Conservation (phyloP, 2,329 filamentous ascomycete genomes). For the Trichophyton rubrum region DNA sequence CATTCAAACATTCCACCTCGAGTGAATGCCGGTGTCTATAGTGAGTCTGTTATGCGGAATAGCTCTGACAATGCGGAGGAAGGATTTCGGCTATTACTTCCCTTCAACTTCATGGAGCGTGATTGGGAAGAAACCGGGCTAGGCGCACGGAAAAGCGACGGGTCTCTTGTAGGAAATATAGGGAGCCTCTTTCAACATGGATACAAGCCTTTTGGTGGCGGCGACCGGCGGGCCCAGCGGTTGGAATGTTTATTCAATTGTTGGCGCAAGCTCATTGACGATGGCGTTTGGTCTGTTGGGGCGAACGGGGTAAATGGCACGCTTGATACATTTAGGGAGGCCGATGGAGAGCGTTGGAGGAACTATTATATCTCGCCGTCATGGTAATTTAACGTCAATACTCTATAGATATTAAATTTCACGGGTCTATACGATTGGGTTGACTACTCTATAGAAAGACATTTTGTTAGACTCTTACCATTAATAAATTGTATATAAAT, state of each 20-base stretch:
- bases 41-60: conserved; percentile 2
- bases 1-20: conserved; percentile 1
- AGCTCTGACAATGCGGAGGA: not conserved
- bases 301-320: not conserved
- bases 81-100: conserved; percentile 5
- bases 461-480: not conserved
- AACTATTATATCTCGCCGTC: not conserved
- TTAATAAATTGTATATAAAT: not conserved
- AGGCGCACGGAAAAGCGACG: conserved; percentile 1
- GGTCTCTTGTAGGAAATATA: not conserved
- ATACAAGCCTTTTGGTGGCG: conserved; percentile 1
- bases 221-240: not conserved
- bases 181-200: conserved; percentile 1
- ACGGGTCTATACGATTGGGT: not conserved
- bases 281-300: conserved; percentile 1
- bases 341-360: not conserved
- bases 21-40: conserved; percentile 4
- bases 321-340: conserved; percentile 4
- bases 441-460: not conserved
- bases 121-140: not conserved
- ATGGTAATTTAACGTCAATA: not conserved
- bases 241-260: conserved; percentile 4
- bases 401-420: not conserved
- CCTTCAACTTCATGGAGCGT: not conserved
- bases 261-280: conserved; percentile 5